A percentile compares a stretch with the other conserved stretches of the same genome.
Conservation (phyloP, 192 early-diverging fungal species). For the Rhizophagus clarus region DNA sequence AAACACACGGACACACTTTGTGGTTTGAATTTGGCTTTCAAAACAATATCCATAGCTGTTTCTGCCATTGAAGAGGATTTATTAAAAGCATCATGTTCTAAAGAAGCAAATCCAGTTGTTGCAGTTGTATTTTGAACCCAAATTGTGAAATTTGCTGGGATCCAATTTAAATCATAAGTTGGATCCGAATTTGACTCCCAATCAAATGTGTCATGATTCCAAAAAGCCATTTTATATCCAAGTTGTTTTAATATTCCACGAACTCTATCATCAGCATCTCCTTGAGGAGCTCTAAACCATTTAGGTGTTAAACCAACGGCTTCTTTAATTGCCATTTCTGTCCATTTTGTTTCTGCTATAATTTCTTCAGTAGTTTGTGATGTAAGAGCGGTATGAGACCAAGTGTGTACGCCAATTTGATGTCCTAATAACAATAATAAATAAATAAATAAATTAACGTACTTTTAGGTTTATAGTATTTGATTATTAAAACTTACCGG, state of each 20-base stretch:
- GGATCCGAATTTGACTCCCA: neutral
- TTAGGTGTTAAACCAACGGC: slow-evolving; percentile 49
- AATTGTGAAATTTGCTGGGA: neutral
- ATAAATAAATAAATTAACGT: neutral
- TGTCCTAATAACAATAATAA: slow-evolving; percentile 9
- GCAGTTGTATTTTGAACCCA: slow-evolving; percentile 31
- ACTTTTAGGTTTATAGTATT: neutral
- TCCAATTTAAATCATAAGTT: slow-evolving; percentile 1
- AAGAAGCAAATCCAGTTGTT: slow-evolving; percentile 38
- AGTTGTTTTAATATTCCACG: slow-evolving; percentile 60
- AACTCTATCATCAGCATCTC: slow-evolving; percentile 74
- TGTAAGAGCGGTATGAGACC: slow-evolving; percentile 59
- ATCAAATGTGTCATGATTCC: slow-evolving; percentile 35
- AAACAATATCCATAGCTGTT: slow-evolving; percentile 32
- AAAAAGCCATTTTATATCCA: slow-evolving; percentile 47
- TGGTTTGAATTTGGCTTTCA: slow-evolving; percentile 16
- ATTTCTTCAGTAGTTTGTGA: slow-evolving; percentile 62
- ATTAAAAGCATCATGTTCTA: slow-evolving; percentile 47
- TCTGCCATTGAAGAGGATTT: slow-evolving; percentile 38
- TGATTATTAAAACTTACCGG: slow-evolving; percentile 11
- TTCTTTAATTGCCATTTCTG: slow-evolving; percentile 51
- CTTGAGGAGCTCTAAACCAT: slow-evolving; percentile 58
- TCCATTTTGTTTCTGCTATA: slow-evolving; percentile 64
- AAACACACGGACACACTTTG: slow-evolving; percentile 28
- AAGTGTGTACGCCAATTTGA: slow-evolving; percentile 61